phyloP scores from a whole-genome alignment of 2,329 filamentous ascomycete species.

The Penicillium hesseltinei region DNA sequence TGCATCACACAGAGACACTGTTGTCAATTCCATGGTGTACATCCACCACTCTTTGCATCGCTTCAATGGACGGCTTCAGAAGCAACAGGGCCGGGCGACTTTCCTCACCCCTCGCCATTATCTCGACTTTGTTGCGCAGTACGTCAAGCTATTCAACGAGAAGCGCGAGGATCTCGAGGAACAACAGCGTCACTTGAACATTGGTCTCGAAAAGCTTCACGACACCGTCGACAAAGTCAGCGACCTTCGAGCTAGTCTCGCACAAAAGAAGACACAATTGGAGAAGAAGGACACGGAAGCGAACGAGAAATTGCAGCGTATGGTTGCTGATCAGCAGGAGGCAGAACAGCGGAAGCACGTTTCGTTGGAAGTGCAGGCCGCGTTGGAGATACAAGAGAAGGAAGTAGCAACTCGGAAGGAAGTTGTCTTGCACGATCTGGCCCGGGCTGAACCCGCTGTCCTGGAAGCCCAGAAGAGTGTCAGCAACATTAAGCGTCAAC shows the following conservation, averaged over 20 bases:
- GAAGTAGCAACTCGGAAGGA: slow-evolving; percentile 80
- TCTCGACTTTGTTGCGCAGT: slow-evolving; percentile 96
- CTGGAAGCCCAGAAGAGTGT: slow-evolving; percentile 92
- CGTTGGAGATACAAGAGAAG: slow-evolving; percentile 83
- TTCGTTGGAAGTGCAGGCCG: slow-evolving; percentile 83
- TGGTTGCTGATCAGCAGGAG: slow-evolving; percentile 94
- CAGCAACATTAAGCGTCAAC: slow-evolving; percentile 96
- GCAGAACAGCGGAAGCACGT: slow-evolving; percentile 87
- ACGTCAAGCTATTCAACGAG: slow-evolving; percentile 94
- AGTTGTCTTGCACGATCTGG: slow-evolving; percentile 83
- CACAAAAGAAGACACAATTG: slow-evolving; percentile 89
- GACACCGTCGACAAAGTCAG: slow-evolving; percentile 97
- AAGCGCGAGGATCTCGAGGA: slow-evolving; percentile 98
- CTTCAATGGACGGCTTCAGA: slow-evolving; percentile 83
- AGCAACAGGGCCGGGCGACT: slow-evolving; percentile 88
- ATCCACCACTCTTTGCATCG: slow-evolving; percentile 91
- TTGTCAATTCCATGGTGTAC: slow-evolving; percentile 98
- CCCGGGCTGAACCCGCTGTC: slow-evolving; percentile 88
- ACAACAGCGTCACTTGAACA: slow-evolving; percentile 96
- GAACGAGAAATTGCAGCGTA: slow-evolving; percentile 93
- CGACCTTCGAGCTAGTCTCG: slow-evolving; percentile 83
- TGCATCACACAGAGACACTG: slow-evolving; percentile 82
- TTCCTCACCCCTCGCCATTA: slow-evolving; percentile 96
- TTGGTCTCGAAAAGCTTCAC: slow-evolving; percentile 93
- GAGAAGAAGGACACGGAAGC: slow-evolving; percentile 93